Evolutionary conservation across 495 filamentous ascomycete species (phyloP), one percentile per base, ranked within the genome.

Genomic region (Neurospora sp.): DNA sequence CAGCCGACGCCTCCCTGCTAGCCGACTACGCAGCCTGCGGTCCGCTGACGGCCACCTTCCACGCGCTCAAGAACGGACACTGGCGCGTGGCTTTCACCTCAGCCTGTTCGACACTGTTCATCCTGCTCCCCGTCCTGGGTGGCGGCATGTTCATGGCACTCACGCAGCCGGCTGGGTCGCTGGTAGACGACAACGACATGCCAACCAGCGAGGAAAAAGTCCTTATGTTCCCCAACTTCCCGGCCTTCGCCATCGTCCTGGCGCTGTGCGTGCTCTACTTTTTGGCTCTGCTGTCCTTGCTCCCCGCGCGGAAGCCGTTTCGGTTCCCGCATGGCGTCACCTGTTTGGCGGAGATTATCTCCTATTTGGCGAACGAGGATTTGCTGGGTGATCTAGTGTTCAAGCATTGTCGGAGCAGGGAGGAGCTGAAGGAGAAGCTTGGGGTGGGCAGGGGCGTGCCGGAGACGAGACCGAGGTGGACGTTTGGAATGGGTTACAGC

Each of bases 91-190:
- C 93, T 18, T 86, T 85, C 79, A 81, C 94, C 71, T 92, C 90
- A 0, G 79, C 93, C 9, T 82, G 92, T 72, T 87, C 91, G 54
- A 76, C 90, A 3, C 48, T 92, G 18, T 91, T 90, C 44, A 78
- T 89, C 48, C 84, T 90, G 5, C 79, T 97, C 40, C 94, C 94
- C 12, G 85, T 94, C 72, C 85, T 97, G 20, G 90, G 87, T 0
- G 93, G 93, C 23, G 94, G 93, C 10, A 80, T 92, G 38, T 96
- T 97, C 83, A 90, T 94, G 82, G 91, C 93, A 0, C 87, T 96
- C 71, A 94, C 89, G 73, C 86, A 88, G 59, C 82, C 85, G 10
- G 73, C 80, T 3, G 48, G 48, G 10, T 14, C 48, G 48, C 48
- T 59, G 48, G 11, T 59, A 14, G 48, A 59, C 9, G 79, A 31